Evolutionary conservation across 2,329 filamentous ascomycete species (phyloP), one percentile per base, ranked within the genome.

Genomic region (Ophiocordyceps australis): DNA sequence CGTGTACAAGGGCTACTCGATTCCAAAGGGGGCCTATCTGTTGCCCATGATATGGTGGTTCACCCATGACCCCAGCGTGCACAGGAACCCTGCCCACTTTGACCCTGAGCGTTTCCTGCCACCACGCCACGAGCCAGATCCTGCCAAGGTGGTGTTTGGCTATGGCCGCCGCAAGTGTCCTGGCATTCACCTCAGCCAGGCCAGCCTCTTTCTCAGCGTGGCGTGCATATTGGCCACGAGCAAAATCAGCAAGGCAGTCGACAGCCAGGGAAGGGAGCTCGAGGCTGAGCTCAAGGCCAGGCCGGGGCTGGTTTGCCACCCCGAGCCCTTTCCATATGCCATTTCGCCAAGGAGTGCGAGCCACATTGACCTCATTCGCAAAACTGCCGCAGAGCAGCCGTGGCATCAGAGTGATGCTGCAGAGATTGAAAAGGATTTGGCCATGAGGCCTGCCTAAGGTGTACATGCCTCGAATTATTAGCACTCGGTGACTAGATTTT

Each of bases 11-110:
- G 38, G 39, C 0, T 42, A 37, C 15, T 26, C 22, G 0, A 44
- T 50, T 7, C 47, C 47, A 1, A 39, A 43, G 14, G 39, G 38
- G 1, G 27, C 45, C 1, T 21, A 33, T 6, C 17, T 47, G 4
- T 25, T 49, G 4, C 33, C 31, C 4, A 34, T 36, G 2, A 29
- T 40, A 6, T 48, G 41, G 41, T 43, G 36, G 14, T 34, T 50
- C 11, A 62, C 73, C 14, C 75, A 80, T 44, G 75, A 82, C 38
- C 64, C 69, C 3, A 65, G 73, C 19, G 67, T 66, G 2, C 80
- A 82, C 42, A 55, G 64, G 0, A 26, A 47, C 8, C 49, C 49
- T 0, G 32, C 30, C 5, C 9, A 14, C 2, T 55, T 55, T 14
- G 35, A 49, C 15, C 50, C 49, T 1, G 42, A 45, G 2, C 38